These are phyloP conservation scores for Geotrichum reessii DNA, from an alignment of 1,139 yeast genomes.

Conservation along the genomic window DNA sequence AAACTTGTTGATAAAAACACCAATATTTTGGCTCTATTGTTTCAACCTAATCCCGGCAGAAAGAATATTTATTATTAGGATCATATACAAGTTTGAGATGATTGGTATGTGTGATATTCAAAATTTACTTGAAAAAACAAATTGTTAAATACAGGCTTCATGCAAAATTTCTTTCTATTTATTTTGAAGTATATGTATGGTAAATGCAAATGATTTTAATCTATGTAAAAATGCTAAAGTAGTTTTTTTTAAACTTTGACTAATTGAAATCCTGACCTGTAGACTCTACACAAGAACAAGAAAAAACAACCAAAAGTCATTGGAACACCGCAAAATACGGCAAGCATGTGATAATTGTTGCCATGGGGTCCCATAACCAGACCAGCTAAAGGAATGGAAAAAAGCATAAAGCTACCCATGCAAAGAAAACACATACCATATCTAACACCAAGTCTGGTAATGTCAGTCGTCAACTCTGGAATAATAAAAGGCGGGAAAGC, in stretches of 20 bases:
- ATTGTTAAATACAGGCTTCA: no score
- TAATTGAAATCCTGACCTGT: background rate
- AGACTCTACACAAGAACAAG: background rate
- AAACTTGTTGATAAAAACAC: no score
- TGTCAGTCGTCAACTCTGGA: conserved; percentile 50
- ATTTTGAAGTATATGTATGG: no score
- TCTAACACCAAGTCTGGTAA: conserved; percentile 39
- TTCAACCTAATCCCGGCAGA: no score
- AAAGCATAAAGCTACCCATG: conserved; percentile 4
- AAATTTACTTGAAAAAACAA: no score
- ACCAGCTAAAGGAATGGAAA: conserved; percentile 18
- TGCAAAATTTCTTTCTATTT: no score
- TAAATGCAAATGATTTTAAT: background rate
- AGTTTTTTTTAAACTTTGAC: background rate
- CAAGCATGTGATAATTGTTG: conserved; percentile 2
- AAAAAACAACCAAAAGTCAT: conserved; percentile 4
- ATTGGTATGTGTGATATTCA: no score
- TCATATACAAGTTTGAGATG: no score
- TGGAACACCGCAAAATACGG: conserved; percentile 6
- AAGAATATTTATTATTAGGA: no score
- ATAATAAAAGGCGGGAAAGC: conserved; percentile 42
- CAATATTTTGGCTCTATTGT: no score
- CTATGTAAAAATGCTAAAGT: background rate
- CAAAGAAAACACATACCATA: conserved; percentile 54
- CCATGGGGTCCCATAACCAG: conserved; percentile 10